Base-by-base conservation (phyloP, 306 rosid genomes). In the Hippophae rhamnoides region DNA sequence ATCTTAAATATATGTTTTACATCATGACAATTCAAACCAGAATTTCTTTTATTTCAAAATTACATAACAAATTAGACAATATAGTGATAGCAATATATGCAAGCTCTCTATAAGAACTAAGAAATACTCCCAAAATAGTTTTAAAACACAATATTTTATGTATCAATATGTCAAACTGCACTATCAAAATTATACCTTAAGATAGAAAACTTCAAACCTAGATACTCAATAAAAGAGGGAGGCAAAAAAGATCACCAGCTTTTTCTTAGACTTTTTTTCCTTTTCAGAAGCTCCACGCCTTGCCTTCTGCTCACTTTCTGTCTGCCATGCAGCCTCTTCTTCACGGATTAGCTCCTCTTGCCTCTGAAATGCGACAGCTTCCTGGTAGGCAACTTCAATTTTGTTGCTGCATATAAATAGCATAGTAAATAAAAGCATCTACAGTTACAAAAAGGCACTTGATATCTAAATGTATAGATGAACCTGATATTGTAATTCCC, bases 271-370 rank as follows among this genome's bases (percentile, higher is more conserved):
- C 75, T 86, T 93, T 74, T 88, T 89, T 63, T 93, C 97, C 82
- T 81, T 84, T 57, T 88, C 99, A 73, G 78, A 76, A 38, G 71
- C 80, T 67, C 85, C 75, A 18, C 97, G 90, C 65, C 78, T 93
- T 65, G 85, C 81, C 81, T 84, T 93, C 75, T 73, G 97, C 56
- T 86, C 95, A 48, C 78, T 82, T 79, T 89, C 99, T 65, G 94
- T 97, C 64, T 51, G 90, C 85, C 97, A 78, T 8, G 97, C 96
- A 47, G 93, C 98, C 81, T 93, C 99, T 82, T 93, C 99, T 80
- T 93, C 99, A 47, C 97, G 99, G 62, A 93, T 93, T 73, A 93
- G 97, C 63, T 93, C 99, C 75, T 93, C 99, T 73, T 93, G 99
- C 82, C 97, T 89, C 84, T 84, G 82, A 50, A 93, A 82, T 57